Percentiles rank a stretch among this genome's conserved stretches.
Evolutionary conservation across 768 basidiomycete species (phyloP).

Genomic region (Dacryopinax spathularia): DNA sequence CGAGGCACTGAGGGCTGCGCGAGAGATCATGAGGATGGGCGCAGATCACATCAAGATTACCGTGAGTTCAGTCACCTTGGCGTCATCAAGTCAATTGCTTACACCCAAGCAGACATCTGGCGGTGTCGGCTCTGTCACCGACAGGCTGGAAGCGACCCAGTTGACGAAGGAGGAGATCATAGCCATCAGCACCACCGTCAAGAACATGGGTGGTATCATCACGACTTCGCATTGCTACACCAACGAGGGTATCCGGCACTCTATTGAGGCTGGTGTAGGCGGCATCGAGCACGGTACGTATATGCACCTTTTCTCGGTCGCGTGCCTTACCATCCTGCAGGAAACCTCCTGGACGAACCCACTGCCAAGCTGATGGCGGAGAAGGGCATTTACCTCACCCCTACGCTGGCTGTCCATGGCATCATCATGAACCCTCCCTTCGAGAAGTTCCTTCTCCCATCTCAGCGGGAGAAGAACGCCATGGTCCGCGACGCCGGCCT

Average conservation of each 20-base stretch:
- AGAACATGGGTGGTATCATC: conserved; percentile 30
- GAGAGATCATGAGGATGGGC: conserved; percentile 29
- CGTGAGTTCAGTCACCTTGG: conserved; percentile 9
- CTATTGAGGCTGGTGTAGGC: conserved; percentile 31
- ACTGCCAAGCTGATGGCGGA: conserved; percentile 33
- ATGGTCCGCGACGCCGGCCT: conserved; percentile 31
- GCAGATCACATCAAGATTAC: conserved; percentile 31
- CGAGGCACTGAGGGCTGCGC: conserved; percentile 24
- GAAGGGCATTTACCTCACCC: conserved; percentile 31
- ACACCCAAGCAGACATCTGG: conserved; percentile 14
- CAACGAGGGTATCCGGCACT: conserved; percentile 30
- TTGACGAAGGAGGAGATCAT: conserved; percentile 31
- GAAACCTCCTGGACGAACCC: conserved; percentile 29
- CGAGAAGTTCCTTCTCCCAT: conserved; percentile 28
- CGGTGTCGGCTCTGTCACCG: conserved; percentile 32
- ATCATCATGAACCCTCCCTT: conserved; percentile 32
- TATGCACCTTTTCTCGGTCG: background rate
- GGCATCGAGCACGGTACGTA: conserved; percentile 31
- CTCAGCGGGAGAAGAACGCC: conserved; percentile 29
- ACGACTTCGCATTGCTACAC: conserved; percentile 27
- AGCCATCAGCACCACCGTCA: conserved; percentile 30
- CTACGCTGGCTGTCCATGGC: conserved; percentile 32
- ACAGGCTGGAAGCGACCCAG: conserved; percentile 33
- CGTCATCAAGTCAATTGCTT: conserved; percentile 22
- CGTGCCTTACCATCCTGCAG: background rate